Evolutionary conservation across 768 basidiomycete genomes (phyloP).

Genomic region (Hericium rajendrae): DNA sequence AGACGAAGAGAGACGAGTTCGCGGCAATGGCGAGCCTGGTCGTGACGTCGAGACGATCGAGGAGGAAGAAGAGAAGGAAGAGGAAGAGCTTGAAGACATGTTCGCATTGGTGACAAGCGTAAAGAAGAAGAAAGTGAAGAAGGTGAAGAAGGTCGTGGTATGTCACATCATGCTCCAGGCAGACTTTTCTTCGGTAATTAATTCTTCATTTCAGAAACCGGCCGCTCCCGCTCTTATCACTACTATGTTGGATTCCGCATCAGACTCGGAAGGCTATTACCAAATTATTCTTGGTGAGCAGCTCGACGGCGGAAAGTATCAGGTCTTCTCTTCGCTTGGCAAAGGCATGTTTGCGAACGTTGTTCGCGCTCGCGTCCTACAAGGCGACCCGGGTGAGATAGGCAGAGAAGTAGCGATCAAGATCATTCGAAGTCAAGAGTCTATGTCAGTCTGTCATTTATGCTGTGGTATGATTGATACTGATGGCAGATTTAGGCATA

Average conservation of each 20-base stretch:
- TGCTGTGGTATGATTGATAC: not conserved
- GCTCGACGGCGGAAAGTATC: constrained; percentile 85
- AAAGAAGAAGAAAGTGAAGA: constrained; percentile 55
- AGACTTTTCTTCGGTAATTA: not conserved
- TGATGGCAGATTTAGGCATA: constrained; percentile 52
- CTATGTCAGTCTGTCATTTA: constrained; percentile 58
- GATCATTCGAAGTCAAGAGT: constrained; percentile 91
- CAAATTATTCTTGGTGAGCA: constrained; percentile 90
- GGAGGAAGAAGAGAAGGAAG: constrained; percentile 59
- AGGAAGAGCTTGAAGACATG: constrained; percentile 93
- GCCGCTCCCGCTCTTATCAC: constrained; percentile 57
- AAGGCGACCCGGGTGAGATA: constrained; percentile 43
- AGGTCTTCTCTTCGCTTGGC: constrained; percentile 90
- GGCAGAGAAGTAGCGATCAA: constrained; percentile 92
- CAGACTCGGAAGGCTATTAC: constrained; percentile 95
- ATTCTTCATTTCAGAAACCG: constrained; percentile 29
- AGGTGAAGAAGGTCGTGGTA: constrained; percentile 44
- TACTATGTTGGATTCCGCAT: constrained; percentile 79
- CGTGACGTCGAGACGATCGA: constrained; percentile 41
- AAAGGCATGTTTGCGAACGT: constrained; percentile 99
- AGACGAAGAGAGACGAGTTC: constrained; percentile 67
- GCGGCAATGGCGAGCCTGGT: constrained; percentile 28
- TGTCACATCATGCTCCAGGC: constrained; percentile 16
- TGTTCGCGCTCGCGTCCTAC: constrained; percentile 76
- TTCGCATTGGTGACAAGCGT: constrained; percentile 58